Evolutionary conservation across 805 yeast genomes (phyloP), one percentile per base, ranked within the genome.

Genomic region (Kockiozyma suomiensis): DNA sequence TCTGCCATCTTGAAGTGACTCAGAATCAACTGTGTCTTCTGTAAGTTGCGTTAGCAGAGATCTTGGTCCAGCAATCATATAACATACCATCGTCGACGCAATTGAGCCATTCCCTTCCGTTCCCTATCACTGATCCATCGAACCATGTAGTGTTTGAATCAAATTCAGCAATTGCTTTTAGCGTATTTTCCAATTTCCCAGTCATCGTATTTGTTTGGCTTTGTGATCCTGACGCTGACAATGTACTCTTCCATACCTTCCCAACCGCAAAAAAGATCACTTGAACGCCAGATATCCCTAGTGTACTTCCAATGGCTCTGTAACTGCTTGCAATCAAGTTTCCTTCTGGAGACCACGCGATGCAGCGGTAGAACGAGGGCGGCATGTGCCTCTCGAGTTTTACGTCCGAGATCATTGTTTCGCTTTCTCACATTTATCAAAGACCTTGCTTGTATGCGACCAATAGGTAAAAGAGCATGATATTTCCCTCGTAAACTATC

Each of bases 301-400:
- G 17, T 40, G n/a, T 13, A 7, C 5, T 28, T 43, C 42, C 55
- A 21, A n/a, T 19, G n/a, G 51, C 15, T 13, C 43, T 17, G 25
- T 8, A 21, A 17, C 52, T 26, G 12, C 49, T 32, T 21, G 47
- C 19, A 7, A 56, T 58, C n/a, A 61, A 38, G 7, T 50, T 12
- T 17, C 65, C 65, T 17, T 61, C 65, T 5, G 57, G 51, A 17
- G 65, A 61, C 55, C 57, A 54, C 35, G 26, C 40, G 12, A 52
- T 13, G 45, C 54, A 54, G 42, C 45, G 45, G 43, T 25, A 38
- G 41, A 45, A 43, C 19, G 62, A 33, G 12, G 62, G 28, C 32
- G 65, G 53, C 32, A 26, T 19, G 49, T 48, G 51, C 55, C 49
- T 19, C 21, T 35, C 56, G 19, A 61, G 42, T 35, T 33, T 54